phyloP scores from a whole-genome alignment of 495 filamentous ascomycete species.

The Neurospora sp. region DNA sequence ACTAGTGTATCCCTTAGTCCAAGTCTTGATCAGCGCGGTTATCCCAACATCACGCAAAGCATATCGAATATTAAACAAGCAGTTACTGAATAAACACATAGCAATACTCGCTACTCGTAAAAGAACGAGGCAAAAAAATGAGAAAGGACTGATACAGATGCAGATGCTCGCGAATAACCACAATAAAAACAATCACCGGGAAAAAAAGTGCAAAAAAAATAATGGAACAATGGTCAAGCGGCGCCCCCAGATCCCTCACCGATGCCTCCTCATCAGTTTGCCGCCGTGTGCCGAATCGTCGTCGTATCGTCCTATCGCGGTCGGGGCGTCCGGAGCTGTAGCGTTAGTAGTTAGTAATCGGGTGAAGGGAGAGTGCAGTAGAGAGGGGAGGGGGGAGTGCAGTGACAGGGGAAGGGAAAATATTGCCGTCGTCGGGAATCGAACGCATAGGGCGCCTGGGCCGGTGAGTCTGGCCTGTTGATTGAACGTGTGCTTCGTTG shows the following conservation, averaged over 20 bases:
- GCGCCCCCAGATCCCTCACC: background rate
- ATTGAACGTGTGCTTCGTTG: background rate
- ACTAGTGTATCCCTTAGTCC: background rate
- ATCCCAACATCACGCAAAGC: too few relatives aligned
- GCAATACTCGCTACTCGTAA: too few relatives aligned
- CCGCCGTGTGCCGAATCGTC: background rate
- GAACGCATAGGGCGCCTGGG: background rate
- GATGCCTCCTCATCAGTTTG: background rate
- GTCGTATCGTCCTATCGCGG: background rate
- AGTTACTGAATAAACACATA: too few relatives aligned
- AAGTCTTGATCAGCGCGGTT: background rate
- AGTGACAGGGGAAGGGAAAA: background rate
- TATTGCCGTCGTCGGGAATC: background rate
- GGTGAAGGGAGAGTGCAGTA: background rate
- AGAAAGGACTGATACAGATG: background rate
- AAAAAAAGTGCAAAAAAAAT: background rate
- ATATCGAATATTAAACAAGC: too few relatives aligned
- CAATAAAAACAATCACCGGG: too few relatives aligned
- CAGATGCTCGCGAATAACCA: too few relatives aligned
- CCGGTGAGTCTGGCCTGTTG: background rate
- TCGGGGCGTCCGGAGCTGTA: background rate
- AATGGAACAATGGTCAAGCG: background rate
- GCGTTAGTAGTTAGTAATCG: background rate
- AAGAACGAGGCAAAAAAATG: too few relatives aligned
- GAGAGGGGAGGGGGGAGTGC: background rate